A percentile compares a stretch with the other conserved stretches of the same genome.
These are phyloP conservation scores for Arthrocladium fulminans DNA, from an alignment of 2,329 filamentous ascomycete genomes.

Conservation along the genomic window DNA sequence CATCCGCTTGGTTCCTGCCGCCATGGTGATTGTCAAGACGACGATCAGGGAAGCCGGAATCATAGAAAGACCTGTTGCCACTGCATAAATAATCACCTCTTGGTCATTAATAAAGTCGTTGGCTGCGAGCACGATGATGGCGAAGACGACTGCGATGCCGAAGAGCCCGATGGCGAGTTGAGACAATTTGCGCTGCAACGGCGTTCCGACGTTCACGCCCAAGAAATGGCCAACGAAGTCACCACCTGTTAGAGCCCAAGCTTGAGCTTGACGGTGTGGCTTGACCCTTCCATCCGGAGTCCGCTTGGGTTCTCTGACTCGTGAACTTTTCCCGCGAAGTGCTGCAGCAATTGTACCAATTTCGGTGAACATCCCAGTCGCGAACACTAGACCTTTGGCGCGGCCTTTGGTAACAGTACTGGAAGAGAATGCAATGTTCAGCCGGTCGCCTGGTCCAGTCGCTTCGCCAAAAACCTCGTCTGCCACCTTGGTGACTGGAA, in stretches of 20 bases:
- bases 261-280: conserved; percentile 46
- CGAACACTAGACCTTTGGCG: conserved; percentile 51
- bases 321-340: conserved; percentile 52
- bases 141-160: conserved; percentile 51
- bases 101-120: conserved; percentile 42
- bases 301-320: conserved; percentile 44
- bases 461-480: conserved; percentile 35
- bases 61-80: conserved; percentile 45
- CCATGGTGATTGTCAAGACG: conserved; percentile 60
- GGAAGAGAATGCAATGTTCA: conserved; percentile 54
- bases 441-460: conserved; percentile 50
- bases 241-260: conserved; percentile 44
- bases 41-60: conserved; percentile 55
- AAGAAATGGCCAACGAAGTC: conserved; percentile 56
- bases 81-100: conserved; percentile 52
- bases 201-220: conserved; percentile 57
- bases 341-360: conserved; percentile 53
- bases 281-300: conserved; percentile 42
- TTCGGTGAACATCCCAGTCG: conserved; percentile 55
- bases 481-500: conserved; percentile 49
- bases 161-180: conserved; percentile 56
- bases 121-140: conserved; percentile 56
- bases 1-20: conserved; percentile 52
- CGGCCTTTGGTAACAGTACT: conserved; percentile 55
- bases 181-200: conserved; percentile 56